phyloP scores from a whole-genome alignment of 2,329 filamentous ascomycete species.

The Colletotrichum sp. region DNA sequence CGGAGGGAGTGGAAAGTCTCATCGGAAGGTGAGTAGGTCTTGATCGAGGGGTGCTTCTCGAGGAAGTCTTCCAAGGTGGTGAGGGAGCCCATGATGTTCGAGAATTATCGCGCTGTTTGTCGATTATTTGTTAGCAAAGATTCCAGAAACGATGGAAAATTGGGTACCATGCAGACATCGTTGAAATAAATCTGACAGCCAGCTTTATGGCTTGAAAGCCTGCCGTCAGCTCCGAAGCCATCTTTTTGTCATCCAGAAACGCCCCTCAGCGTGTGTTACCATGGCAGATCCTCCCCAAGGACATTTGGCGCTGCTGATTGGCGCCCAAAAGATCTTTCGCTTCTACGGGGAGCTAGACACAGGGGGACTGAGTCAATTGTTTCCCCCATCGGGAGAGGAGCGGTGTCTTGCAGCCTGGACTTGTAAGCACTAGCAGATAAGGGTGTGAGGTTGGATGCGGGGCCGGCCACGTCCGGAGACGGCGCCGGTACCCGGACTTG shows the following conservation, averaged over 20 bases:
- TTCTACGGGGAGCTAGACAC: not conserved
- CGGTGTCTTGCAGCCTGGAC: not conserved
- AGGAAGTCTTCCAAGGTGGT: not conserved
- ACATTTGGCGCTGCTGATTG: not conserved
- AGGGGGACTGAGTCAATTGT: not conserved
- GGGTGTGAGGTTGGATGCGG: not conserved
- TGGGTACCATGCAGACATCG: fast-evolving
- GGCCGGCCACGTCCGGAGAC: not conserved
- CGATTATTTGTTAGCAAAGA: not conserved
- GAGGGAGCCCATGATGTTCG: not conserved
- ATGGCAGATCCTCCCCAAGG: not conserved
- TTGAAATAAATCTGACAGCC: not conserved
- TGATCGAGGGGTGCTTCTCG: not conserved
- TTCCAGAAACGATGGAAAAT: not conserved
- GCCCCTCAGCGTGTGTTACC: not conserved
- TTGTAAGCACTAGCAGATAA: not conserved
- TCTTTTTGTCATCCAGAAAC: not conserved
- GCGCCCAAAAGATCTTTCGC: not conserved
- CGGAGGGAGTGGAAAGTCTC: not conserved
- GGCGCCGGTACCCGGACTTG: not conserved
- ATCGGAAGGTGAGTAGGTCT: not conserved
- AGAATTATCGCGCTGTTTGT: not conserved
- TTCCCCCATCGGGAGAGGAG: not conserved
- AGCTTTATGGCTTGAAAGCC: not conserved
- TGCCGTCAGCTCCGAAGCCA: not conserved